Percentiles rank a stretch among this genome's conserved stretches.
Conservation (phyloP, 2,329 filamentous ascomycete genomes). For the Huntiella abstrusa region DNA sequence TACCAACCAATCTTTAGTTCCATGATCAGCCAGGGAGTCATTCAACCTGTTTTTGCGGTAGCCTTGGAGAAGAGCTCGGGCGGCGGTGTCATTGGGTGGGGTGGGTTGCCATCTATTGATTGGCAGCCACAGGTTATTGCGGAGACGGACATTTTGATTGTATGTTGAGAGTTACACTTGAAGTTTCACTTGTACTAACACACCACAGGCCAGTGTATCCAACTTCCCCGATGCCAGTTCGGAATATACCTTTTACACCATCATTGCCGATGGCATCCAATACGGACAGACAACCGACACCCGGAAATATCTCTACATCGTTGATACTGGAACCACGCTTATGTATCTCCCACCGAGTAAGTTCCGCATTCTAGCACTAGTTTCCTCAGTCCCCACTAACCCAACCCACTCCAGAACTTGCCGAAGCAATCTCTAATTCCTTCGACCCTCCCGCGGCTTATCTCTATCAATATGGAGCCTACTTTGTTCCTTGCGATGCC, state of each 20-base stretch:
- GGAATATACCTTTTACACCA: constrained; percentile 33
- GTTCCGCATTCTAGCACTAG: constrained; percentile 11
- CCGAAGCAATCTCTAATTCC: constrained; percentile 26
- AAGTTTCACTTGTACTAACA: constrained; percentile 2
- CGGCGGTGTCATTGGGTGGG: constrained; percentile 27
- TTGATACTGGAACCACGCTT: constrained; percentile 34
- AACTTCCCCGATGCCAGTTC: constrained; percentile 12
- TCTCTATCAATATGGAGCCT: constrained; percentile 27
- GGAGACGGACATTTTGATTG: constrained; percentile 26
- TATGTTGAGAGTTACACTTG: constrained; percentile 16
- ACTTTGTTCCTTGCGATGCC: constrained; percentile 30
- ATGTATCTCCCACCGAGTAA: constrained; percentile 30
- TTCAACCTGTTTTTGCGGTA: constrained; percentile 29
- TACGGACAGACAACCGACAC: constrained; percentile 24
- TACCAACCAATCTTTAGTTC: constrained; percentile 32
- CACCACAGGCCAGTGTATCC: constrained; percentile 25
- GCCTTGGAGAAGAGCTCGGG: constrained; percentile 28
- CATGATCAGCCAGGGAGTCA: constrained; percentile 26
- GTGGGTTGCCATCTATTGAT: constrained; percentile 25
- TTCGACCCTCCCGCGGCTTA: constrained; percentile 30
- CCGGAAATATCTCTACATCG: constrained; percentile 28
- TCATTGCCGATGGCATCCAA: constrained; percentile 29
- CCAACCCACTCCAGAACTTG: constrained; percentile 19
- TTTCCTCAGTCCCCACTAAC: background rate
- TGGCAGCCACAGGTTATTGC: constrained; percentile 17